These are phyloP conservation scores for Angomonas ambiguus DNA, from an alignment of 208 protist species.

Conservation along the genomic window DNA sequence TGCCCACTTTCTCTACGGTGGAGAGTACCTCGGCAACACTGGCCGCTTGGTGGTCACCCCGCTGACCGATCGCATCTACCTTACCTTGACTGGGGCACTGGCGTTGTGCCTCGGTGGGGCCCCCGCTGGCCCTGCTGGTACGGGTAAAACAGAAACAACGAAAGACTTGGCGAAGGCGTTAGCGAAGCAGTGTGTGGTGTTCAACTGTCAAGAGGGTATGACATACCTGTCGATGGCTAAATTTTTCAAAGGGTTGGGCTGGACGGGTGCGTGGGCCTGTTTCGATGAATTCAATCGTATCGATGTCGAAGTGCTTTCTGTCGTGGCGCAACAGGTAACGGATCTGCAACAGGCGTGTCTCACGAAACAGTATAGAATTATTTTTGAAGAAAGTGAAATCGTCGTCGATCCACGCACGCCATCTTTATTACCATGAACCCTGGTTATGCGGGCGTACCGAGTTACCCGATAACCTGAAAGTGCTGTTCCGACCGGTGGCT, in stretches of 20 bases:
- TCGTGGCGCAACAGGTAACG: conserved; percentile 95
- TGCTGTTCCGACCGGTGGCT: conserved; percentile 97
- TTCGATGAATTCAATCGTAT: conserved; percentile 99
- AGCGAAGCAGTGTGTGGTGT: conserved; percentile 97
- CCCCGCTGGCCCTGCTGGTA: conserved; percentile 87
- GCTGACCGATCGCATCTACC: conserved; percentile 96
- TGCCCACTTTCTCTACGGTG: conserved; percentile 93
- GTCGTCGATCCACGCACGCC: conserved; percentile 92
- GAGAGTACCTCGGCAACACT: conserved; percentile 97
- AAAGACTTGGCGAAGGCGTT: conserved; percentile 98
- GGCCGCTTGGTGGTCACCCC: conserved; percentile 96
- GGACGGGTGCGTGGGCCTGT: conserved; percentile 96
- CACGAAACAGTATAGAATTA: conserved; percentile 90
- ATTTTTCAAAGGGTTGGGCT: conserved; percentile 97
- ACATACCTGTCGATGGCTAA: conserved; percentile 95
- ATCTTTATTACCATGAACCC: conserved; percentile 99
- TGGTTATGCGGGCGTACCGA: conserved; percentile 98
- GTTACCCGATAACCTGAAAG: conserved; percentile 98
- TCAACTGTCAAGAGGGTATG: conserved; percentile 97
- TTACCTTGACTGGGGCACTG: conserved; percentile 94
- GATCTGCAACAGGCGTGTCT: conserved; percentile 93
- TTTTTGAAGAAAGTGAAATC: conserved; percentile 94
- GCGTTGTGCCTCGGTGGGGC: conserved; percentile 93
- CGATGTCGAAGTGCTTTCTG: conserved; percentile 96
- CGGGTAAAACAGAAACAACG: conserved; percentile 95